Evolutionary conservation across 169 alveolate species (phyloP).

Genomic region (Plasmodium knowlesi): DNA sequence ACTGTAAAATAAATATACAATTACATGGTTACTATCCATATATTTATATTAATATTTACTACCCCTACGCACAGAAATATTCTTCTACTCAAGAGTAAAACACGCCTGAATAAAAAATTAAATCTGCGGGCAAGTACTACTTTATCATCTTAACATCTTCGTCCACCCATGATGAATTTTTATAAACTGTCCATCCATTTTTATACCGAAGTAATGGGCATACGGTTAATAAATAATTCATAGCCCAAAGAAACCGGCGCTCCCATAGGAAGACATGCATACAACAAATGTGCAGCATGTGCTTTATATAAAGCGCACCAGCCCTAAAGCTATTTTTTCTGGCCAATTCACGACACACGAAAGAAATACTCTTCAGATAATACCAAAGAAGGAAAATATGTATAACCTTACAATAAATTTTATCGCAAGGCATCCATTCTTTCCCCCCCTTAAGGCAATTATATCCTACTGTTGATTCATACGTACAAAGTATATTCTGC

Average conservation of each 20-base stretch:
- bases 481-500: background rate
- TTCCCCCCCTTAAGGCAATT: background rate
- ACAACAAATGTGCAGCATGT: background rate
- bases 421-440: background rate
- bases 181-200: background rate
- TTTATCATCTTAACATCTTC: background rate
- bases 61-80: background rate
- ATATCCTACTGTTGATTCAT: background rate
- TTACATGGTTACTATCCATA: background rate
- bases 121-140: background rate
- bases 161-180: background rate
- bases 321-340: background rate
- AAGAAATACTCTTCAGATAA: background rate
- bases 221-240: background rate
- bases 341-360: slow-evolving; percentile 7
- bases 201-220: background rate
- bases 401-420: background rate
- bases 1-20: background rate
- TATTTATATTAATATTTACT: background rate
- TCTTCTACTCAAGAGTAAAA: background rate
- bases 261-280: background rate
- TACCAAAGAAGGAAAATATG: background rate
- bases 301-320: background rate
- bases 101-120: background rate
- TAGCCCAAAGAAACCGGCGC: background rate